Evolutionary conservation across 1,284 basidiomycete genomes (phyloP).

Genomic region (Rhodotorula mucilaginosa): DNA sequence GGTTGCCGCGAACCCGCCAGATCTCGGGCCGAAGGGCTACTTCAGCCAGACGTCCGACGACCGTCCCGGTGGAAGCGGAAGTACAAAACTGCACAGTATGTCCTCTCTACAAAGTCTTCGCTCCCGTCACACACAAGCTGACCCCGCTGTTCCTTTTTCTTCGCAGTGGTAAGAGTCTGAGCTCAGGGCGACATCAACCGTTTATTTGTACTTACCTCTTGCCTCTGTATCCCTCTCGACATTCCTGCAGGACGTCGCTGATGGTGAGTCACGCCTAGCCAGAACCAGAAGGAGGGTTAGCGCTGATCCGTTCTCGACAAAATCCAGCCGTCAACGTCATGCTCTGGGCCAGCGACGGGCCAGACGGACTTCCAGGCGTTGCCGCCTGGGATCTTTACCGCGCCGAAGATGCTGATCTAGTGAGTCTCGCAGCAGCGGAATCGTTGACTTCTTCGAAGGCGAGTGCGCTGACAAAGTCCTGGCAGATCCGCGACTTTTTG

Average conservation of each 20-base stretch:
- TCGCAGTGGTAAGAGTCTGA: constrained; percentile 6
- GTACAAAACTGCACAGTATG: constrained; percentile 78
- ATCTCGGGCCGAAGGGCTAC: constrained; percentile 68
- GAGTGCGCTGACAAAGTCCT: neutral
- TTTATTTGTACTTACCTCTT: neutral
- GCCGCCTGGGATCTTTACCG: constrained; percentile 91
- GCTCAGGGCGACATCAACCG: neutral
- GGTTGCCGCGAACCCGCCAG: constrained; percentile 73
- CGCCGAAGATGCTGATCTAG: constrained; percentile 71
- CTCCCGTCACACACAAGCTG: neutral
- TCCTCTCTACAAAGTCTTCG: neutral
- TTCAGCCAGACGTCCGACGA: constrained; percentile 49
- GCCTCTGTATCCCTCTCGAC: no score
- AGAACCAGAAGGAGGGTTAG: no score
- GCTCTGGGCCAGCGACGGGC: constrained; percentile 65
- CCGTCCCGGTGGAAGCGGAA: constrained; percentile 65
- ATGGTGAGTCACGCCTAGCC: constrained; percentile 47
- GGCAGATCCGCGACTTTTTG: constrained; percentile 68
- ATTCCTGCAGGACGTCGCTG: constrained; percentile 72
- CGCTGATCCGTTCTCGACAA: neutral
- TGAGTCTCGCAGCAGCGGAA: neutral
- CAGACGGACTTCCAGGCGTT: constrained; percentile 67
- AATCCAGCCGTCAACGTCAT: constrained; percentile 76
- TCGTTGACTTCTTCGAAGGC: neutral
- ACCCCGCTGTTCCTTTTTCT: neutral